Base-by-base conservation (phyloP, 352 stramenopile genomes). In the Pythium folliculosum region DNA sequence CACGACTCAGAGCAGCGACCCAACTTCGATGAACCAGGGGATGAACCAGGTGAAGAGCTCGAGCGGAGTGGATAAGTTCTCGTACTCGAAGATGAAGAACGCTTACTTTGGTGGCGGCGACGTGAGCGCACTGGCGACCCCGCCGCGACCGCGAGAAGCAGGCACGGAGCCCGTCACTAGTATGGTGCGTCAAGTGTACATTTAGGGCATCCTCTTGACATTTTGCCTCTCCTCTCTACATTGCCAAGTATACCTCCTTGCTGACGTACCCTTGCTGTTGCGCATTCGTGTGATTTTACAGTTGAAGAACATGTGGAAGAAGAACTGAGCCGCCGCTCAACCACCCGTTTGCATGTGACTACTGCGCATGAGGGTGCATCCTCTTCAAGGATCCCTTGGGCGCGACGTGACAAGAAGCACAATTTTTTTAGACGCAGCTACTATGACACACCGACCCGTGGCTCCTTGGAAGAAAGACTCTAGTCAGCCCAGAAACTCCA, bases 261-360 rank as follows among this genome's bases (percentile, higher is more conserved):
- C 27, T 56, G 30, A 54, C 43, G 6, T 13, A 21, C 45, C 19
- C 7, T 32, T 49, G 14, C 8, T 45, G 5, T 30, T 51, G 49
- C 22, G 14, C 25, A 50, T 14, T 27, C 44, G 30, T 12, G 5
- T 60, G 25, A 44, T 48, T 32, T 27, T 50, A 47, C 35, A 92
- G 84, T 86, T 91, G 76, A 92, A 92, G 70, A 84, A 84, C 56
- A 86, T 92, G 73, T 91, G 84, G 84, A 91, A 89, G 67, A 91
- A 90, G 65, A 92, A 91, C 75, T 92, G 87, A 81, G 48, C 25
- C 19, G 25, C 13, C 45, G 44, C 22, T 17, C 32, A 12, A 35
- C 25, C 25, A 57, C 25, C 44, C 17, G 30, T 57, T 21, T 47
- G 17, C 45, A 37, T 40, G 40, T 38, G 21, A 61, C 54, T 17